Conservation (phyloP, 75 land plant species). For the Gnetum montanum region DNA sequence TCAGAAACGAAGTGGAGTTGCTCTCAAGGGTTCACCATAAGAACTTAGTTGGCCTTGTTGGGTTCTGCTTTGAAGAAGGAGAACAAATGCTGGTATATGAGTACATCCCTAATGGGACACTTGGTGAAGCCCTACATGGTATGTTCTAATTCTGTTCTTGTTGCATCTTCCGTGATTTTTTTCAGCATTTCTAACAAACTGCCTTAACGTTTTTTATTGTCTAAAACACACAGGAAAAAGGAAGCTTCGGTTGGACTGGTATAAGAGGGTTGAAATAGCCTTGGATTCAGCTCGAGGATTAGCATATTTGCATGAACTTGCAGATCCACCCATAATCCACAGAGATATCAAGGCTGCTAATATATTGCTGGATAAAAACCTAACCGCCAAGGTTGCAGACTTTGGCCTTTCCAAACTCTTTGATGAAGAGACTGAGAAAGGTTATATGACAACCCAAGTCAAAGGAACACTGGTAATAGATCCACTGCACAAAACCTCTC, state of each 20-base stretch:
- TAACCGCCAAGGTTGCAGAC: constrained; percentile 30
- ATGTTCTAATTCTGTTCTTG: constrained; percentile 1
- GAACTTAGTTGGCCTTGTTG: constrained; percentile 29
- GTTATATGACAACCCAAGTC: constrained; percentile 14
- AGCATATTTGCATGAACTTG: constrained; percentile 28
- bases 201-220: neutral
- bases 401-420: constrained; percentile 23
- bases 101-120: constrained; percentile 25
- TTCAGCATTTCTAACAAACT: neutral
- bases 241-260: constrained; percentile 13
- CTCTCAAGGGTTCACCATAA: constrained; percentile 33
- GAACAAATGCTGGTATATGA: constrained; percentile 46
- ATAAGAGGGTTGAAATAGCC: constrained; percentile 18
- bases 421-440: neutral
- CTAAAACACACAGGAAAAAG: neutral
- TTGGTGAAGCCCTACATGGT: constrained; percentile 23
- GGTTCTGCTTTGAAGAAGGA: constrained; percentile 29
- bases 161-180: neutral
- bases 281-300: constrained; percentile 27
- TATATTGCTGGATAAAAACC: constrained; percentile 26
- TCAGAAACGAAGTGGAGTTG: constrained; percentile 35
- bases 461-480: constrained; percentile 26
- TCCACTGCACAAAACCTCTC: neutral
- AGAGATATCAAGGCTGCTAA: constrained; percentile 28
- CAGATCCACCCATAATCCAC: constrained; percentile 30